Percentiles rank a stretch among this genome's conserved stretches.
phyloP scores from a whole-genome alignment of 2,329 filamentous ascomycete genomes.

The Colletotrichum graminicola region DNA sequence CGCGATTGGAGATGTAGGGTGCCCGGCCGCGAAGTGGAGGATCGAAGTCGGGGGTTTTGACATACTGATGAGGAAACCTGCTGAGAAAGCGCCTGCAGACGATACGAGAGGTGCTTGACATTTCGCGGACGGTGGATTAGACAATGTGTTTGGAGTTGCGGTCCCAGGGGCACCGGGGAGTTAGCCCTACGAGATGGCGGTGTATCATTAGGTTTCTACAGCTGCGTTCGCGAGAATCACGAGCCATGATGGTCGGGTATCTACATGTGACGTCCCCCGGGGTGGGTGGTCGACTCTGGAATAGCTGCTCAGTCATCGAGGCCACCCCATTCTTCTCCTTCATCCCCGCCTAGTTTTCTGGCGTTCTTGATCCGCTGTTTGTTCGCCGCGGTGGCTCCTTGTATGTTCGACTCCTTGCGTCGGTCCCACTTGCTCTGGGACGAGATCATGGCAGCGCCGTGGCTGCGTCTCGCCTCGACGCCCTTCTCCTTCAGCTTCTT shows the following conservation, averaged over 20 bases:
- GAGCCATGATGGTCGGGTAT: background rate
- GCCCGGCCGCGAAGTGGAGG: no score
- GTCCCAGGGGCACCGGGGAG: background rate
- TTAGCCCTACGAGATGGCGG: background rate
- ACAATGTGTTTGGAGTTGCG: background rate
- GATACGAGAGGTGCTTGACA: background rate
- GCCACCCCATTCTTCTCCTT: slow-evolving; percentile 61
- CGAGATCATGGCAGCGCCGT: slow-evolving; percentile 76
- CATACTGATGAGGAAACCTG: background rate
- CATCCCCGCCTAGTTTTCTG: slow-evolving; percentile 45
- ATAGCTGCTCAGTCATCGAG: slow-evolving; percentile 56
- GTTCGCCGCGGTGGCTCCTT: slow-evolving; percentile 72
- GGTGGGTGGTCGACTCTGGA: background rate
- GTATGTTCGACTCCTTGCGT: slow-evolving; percentile 74
- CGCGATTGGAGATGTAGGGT: no score
- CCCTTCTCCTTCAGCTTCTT: slow-evolving; percentile 85
- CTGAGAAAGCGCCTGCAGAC: background rate
- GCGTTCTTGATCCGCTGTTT: slow-evolving; percentile 63
- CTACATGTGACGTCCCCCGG: background rate
- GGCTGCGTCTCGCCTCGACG: slow-evolving; percentile 75
- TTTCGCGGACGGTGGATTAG: background rate
- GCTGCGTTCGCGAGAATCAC: background rate
- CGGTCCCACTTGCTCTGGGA: slow-evolving; percentile 84
- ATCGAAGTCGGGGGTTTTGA: no score
- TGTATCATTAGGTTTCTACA: background rate